Percentiles rank a stretch among this genome's conserved stretches.
Conservation (phyloP, 257 asterid genomes). For the Paraleonurus japonicus region DNA sequence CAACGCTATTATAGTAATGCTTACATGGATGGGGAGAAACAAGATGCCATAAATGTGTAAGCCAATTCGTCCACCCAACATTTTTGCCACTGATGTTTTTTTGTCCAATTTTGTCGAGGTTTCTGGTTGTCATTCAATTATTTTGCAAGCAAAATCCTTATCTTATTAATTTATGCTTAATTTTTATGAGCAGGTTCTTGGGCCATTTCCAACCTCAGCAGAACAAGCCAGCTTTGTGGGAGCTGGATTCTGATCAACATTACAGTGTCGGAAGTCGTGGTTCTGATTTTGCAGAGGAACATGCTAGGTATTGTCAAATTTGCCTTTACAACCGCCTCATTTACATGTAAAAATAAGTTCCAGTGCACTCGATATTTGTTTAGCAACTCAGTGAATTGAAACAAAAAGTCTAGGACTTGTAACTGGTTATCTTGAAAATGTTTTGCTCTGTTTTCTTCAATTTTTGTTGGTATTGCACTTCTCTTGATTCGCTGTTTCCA, state of each 20-base stretch:
- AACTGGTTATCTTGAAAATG: background rate
- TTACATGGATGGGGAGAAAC: conserved; percentile 92
- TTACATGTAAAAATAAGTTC: background rate
- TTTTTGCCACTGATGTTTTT: background rate
- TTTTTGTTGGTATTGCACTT: conserved; percentile 3
- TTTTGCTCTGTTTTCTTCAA: background rate
- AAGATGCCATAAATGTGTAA: conserved; percentile 89
- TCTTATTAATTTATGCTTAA: background rate
- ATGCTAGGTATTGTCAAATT: conserved; percentile 48
- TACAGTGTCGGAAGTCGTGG: conserved; percentile 58
- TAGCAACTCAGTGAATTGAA: background rate
- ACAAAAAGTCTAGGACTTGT: too few species aligned
- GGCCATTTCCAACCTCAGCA: conserved; percentile 93
- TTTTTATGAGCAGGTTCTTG: conserved; percentile 63
- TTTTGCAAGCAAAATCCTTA: background rate
- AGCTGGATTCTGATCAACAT: conserved; percentile 83
- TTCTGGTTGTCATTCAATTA: background rate
- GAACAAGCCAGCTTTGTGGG: conserved; percentile 89
- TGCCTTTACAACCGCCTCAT: conserved; percentile 1
- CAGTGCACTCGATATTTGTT: background rate
- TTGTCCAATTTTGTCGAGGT: background rate
- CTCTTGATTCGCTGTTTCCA: background rate
- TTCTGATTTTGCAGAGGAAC: conserved; percentile 49
- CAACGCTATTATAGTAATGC: conserved; percentile 88
- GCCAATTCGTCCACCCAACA: conserved; percentile 28